A percentile compares a stretch with the other conserved stretches of the same genome.
These are phyloP conservation scores for Lentinula edodes DNA, from an alignment of 768 basidiomycete genomes.

Conservation along the genomic window DNA sequence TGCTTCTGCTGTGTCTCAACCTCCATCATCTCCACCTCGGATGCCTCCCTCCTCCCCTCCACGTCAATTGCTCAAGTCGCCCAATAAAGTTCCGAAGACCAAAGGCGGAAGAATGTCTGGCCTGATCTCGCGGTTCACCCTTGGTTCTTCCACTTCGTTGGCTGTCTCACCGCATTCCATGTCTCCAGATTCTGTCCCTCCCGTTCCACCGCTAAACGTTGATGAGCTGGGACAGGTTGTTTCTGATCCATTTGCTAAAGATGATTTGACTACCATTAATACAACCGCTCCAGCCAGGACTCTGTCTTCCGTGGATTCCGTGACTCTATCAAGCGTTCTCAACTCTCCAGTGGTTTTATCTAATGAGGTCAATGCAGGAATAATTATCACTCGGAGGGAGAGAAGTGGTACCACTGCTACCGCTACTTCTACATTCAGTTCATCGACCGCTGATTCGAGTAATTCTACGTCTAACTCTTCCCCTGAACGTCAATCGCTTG, in stretches of 20 bases:
- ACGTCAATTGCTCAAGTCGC: background rate
- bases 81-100: background rate
- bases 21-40: background rate
- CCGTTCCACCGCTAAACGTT: background rate
- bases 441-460: background rate
- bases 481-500: background rate
- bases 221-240: background rate
- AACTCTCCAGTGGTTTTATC: background rate
- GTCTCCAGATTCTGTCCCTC: background rate
- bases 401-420: constrained; percentile 2
- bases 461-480: background rate
- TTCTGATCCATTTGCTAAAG: constrained; percentile 2
- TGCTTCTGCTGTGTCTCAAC: background rate
- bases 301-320: background rate
- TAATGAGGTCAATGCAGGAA: background rate
- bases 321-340: background rate
- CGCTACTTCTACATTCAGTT: background rate
- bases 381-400: background rate
- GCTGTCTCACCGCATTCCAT: background rate
- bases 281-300: background rate
- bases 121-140: background rate
- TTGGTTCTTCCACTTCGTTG: background rate
- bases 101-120: constrained; percentile 3
- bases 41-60: background rate
- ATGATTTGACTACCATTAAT: background rate